Base-by-base conservation (phyloP, 352 stramenopile genomes). In the Globisporangium nagaii region DNA sequence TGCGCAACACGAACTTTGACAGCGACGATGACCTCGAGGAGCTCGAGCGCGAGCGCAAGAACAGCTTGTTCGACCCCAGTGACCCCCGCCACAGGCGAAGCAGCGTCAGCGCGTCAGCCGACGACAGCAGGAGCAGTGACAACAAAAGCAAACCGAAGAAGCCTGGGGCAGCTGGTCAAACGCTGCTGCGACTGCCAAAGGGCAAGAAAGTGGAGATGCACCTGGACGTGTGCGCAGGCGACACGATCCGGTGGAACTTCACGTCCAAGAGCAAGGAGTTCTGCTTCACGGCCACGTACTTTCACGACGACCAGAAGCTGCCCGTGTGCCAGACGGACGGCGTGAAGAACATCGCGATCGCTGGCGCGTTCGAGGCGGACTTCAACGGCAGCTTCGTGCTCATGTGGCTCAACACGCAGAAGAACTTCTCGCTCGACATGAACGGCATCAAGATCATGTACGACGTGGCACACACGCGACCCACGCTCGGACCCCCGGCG, bases 121-220 rank as follows among this genome's bases (percentile, higher is more conserved):
- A 44, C 27, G 52, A 60, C 2, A 32, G 17, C 22, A 28, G 25
- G 13, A 24, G 30, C 7, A 34, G 30, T 24, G 25, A 35, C 15
- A 27, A n/a, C 20, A 39, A 44, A 25, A 27, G 32, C 62, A 45
- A 19, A 8, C 34, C 15, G n/a, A n/a, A 66, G 57, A n/a, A 24
- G 25, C 15, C 12, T 9, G 30, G 4, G n/a, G 6, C 8, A n/a
- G 19, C 3, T n/a, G n/a, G n/a, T n/a, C 41, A 57, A 31, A 63
- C 47, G 28, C 61, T 70, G 2, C 41, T 86, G 45, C 69, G 60
- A 0, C 34, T 90, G 10, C 50, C 79, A 0, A 88, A 88, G 20
- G 77, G 77, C 6, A 74, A 83, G 11, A 85, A 74, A 27, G 64
- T 88, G 42, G 79, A 93, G 47, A 93, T 93, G 83, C 83, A 93